Evolutionary conservation across 257 asterid genomes (phyloP).

Genomic region (Coffea eugenioides): DNA sequence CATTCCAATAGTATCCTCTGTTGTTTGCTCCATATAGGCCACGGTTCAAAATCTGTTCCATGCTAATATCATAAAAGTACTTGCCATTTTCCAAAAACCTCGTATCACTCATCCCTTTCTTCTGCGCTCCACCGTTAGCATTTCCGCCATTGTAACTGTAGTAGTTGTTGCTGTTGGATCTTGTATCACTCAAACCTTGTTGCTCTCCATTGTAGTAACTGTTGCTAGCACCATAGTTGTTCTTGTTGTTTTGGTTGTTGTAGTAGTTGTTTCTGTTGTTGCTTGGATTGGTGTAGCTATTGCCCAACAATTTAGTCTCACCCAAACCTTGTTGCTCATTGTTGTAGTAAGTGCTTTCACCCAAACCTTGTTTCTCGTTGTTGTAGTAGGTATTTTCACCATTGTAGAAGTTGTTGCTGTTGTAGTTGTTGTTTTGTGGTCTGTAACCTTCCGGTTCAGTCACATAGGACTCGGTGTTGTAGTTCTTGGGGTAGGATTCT

Average conservation of each 20-base stretch:
- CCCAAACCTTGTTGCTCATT: slow-evolving; percentile 20
- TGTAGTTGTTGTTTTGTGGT: background rate
- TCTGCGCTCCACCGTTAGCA: slow-evolving; percentile 35
- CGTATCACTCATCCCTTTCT: slow-evolving; percentile 90
- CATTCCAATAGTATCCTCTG: slow-evolving; percentile 29
- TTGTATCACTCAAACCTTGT: slow-evolving; percentile 27
- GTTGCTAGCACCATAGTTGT: slow-evolving; percentile 18
- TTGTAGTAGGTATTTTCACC: slow-evolving; percentile 22
- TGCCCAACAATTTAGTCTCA: background rate
- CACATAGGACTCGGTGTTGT: slow-evolving; percentile 71
- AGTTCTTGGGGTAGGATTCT: slow-evolving; percentile 49
- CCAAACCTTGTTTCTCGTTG: slow-evolving; percentile 17
- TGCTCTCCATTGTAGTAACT: slow-evolving; percentile 31
- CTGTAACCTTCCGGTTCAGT: slow-evolving; percentile 47
- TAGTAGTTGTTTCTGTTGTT: slow-evolving; percentile 19
- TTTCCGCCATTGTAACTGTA: slow-evolving; percentile 25
- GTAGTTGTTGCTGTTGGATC: slow-evolving; percentile 17
- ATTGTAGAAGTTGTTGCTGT: slow-evolving; percentile 20
- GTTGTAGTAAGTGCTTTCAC: slow-evolving; percentile 20
- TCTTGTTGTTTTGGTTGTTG: slow-evolving; percentile 21
- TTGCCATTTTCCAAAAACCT: slow-evolving; percentile 65
- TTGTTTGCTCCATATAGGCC: slow-evolving; percentile 40
- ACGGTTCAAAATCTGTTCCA: slow-evolving; percentile 37
- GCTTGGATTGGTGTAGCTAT: slow-evolving; percentile 20
- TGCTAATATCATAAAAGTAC: slow-evolving; percentile 42